Evolutionary conservation across 768 basidiomycete genomes (phyloP), one percentile per base, ranked within the genome.

Genomic region (Rhizopogon vesiculosus): DNA sequence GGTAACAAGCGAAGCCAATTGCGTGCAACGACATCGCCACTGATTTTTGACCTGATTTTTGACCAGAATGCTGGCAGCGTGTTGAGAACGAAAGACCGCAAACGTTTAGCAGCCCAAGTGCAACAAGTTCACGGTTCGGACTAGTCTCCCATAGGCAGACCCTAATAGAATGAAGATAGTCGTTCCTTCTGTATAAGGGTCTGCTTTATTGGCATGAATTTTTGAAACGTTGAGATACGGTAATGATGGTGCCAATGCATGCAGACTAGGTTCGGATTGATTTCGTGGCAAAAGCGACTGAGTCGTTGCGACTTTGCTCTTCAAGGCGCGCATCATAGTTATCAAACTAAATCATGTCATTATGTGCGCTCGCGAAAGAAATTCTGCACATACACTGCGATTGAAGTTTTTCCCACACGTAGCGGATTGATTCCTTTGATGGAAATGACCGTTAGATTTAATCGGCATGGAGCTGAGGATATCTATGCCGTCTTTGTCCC

Each of bases 81-180:
- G n/a, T n/a, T n/a, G n/a, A n/a, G n/a, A 53, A 98, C 74, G 63
- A 95, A 87, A 1, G 91, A 87, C 1, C 78, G 86, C 3, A 74
- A 80, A 38, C 96, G 74, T 66, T 97, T 97, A 12, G 85, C 84
- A 10, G 89, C 43, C 93, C 76, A 16, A 98, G 76, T 1, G 97
- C 97, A 25, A 98, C 95, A 1, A 98, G 78, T 66, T 99, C 97
- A 29, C 97, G 87, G 67, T 98, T 99, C 0, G 94, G 93, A 59
- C 85, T 90, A n/a, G n/a, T n/a, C n/a, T n/a, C n/a, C n/a, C n/a
- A n/a, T n/a, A n/a, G n/a, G n/a, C n/a, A n/a, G n/a, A n/a, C n/a
- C n/a, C n/a, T n/a, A n/a, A n/a, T n/a, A n/a, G n/a, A n/a, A n/a
- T n/a, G n/a, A n/a, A n/a, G n/a, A n/a, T n/a, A n/a, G n/a, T n/a